Percentiles rank a stretch among this genome's conserved stretches.
These are phyloP conservation scores for Medicago lupulina DNA, from an alignment of 306 rosid genomes.

Conservation along the genomic window DNA sequence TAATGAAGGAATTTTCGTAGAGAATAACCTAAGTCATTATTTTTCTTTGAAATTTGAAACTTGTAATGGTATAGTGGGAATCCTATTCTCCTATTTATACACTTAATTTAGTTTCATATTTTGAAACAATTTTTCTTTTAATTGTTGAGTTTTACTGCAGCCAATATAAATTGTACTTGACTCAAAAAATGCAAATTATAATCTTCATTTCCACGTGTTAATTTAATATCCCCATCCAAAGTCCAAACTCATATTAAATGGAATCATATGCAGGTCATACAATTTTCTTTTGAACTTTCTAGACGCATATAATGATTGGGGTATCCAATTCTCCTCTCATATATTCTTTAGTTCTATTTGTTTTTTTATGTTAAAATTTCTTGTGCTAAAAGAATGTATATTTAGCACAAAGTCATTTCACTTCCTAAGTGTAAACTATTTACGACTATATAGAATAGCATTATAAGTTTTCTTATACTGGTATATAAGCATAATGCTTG, in stretches of 20 bases:
- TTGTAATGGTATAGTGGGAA: constrained; percentile 47
- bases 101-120: constrained; percentile 26
- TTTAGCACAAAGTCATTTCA: neutral
- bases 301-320: constrained; percentile 26
- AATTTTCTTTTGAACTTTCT: constrained; percentile 30
- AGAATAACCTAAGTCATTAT: constrained; percentile 38
- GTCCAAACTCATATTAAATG: neutral
- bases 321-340: constrained; percentile 39
- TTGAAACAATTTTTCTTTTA: neutral
- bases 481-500: neutral
- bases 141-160: constrained; percentile 12
- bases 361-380: neutral
- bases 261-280: constrained; percentile 29
- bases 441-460: neutral
- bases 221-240: neutral
- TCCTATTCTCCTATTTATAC: constrained; percentile 53
- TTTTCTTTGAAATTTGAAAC: constrained; percentile 42
- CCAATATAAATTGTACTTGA: too few relatives aligned
- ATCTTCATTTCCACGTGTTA: neutral
- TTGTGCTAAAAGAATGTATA: neutral
- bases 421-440: neutral
- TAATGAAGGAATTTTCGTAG: constrained; percentile 41
- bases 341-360: constrained; percentile 14
- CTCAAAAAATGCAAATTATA: neutral
- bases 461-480: neutral